Conservation (phyloP, 2,329 filamentous ascomycete species). For the Neospermospora avenae region DNA sequence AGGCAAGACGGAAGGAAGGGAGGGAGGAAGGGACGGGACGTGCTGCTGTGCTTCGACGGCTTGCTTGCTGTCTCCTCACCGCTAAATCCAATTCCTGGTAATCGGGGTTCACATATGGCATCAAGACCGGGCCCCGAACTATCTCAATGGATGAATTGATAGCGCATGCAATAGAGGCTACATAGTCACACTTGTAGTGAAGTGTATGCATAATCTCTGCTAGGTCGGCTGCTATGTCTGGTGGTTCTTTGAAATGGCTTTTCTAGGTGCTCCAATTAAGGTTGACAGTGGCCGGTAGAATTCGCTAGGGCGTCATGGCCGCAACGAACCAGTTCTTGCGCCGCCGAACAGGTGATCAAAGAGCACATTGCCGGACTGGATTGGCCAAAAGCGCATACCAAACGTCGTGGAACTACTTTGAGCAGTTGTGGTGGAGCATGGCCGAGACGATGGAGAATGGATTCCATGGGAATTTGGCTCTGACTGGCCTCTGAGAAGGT, state of each 20-base stretch:
- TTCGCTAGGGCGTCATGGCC: not conserved
- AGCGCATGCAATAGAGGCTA: not conserved
- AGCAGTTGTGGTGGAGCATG: not conserved
- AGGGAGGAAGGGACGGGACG: constrained; percentile 2
- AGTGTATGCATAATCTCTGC: not conserved
- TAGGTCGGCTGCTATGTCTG: not conserved
- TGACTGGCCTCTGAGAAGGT: not conserved
- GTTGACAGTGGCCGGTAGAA: constrained; percentile 1
- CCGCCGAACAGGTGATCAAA: not conserved
- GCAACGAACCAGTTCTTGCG: not conserved
- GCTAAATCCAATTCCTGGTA: not conserved
- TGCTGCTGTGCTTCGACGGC: not conserved
- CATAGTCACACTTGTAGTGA: constrained; percentile 1
- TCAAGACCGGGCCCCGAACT: not conserved
- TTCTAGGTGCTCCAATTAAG: constrained; percentile 9
- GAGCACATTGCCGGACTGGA: not conserved
- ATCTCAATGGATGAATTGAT: not conserved
- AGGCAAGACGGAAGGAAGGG: not conserved
- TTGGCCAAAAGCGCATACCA: constrained; percentile 17
- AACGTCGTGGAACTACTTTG: constrained; percentile 3
- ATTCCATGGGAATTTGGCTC: not conserved
- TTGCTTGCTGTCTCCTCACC: not conserved
- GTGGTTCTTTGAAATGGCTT: not conserved
- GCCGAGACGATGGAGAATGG: not conserved
- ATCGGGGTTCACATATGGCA: not conserved